Evolutionary conservation across 139 green algal species (phyloP), one percentile per base, ranked within the genome.

Genomic region (Volvox reticuliferus): DNA sequence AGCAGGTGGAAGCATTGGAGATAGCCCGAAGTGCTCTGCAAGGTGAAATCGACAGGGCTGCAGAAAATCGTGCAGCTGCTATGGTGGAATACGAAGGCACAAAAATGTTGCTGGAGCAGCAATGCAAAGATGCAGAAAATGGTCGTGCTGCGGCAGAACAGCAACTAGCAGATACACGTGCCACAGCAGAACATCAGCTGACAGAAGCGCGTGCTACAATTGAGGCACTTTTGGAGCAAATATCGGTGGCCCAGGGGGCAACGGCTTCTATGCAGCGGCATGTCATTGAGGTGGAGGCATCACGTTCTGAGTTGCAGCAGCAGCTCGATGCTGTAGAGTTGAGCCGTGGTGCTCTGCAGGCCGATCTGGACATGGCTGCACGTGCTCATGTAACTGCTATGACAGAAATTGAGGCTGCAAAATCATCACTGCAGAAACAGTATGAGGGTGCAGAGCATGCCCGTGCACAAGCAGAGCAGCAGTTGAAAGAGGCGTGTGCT

Each of bases 401-500:
- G 12, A 30, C 30, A 14, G 30, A 65, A 12, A 12, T 50, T 12
- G 37, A 68, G 36, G 22, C 24, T 32, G 78, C 78, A 9, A 65
- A 50, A 50, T 2, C 18, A 50, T 22, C 24, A 5, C 33, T 82
- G 14, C 18, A 76, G 19, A 0, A 69, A 26, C n/a, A 75, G 2
- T 30, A 32, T 2, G 6, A 69, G 14, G 80, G 6, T 75, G 80
- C 80, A 85, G 80, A 44, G 12, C 36, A 36, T 20, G 19, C 18
- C 17, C 32, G 77, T 32, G 12, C 17, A 26, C 14, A 62, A 63
- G 77, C 77, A 28, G 77, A 19, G 5, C 33, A 20, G 12, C 33
- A 89, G 83, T 65, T 89, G 22, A 65, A 80, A 65, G 67, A 81
- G 26, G 26, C 83, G 26, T 28, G 65, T 73, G 12, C 65, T 73